Base-by-base conservation (phyloP, 192 early-diverging fungal species). In the Phycomyces nitens region DNA sequence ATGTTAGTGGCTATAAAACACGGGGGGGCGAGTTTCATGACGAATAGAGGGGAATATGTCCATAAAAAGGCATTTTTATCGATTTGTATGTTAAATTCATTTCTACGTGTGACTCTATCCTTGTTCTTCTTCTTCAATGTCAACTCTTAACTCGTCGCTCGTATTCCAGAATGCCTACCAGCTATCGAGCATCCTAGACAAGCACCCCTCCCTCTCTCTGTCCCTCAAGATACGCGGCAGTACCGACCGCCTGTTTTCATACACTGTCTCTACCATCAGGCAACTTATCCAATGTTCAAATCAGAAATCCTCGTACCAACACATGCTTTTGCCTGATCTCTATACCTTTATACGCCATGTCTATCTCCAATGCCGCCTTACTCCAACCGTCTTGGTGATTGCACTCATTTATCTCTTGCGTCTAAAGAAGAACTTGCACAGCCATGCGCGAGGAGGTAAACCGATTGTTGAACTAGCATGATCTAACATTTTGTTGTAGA, bases 351-450 rank as follows among this genome's bases (percentile, higher is more conserved):
- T 65, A 15, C 39, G 34, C 5, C 43, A 44, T 16, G 24, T 65
- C 20, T 65, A 57, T 50, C 55, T 34, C 34, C 27, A 65, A 20
- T 65, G 64, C 38, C 62, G 58, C 5, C 62, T 73, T 6, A 58
- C 72, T 55, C 72, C 72, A 20, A 60, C 61, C 8, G 72, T 73
- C 1, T 26, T 68, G 5, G 61, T 88, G 2, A 82, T 88, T n/a
- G 82, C 84, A 0, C 67, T 88, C 49, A 82, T 90, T 40, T 90
- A 90, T 63, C 79, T 90, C 18, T 77, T 84, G 43, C 76, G 87
- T 21, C 72, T 90, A 42, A 83, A 87, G 63, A 81, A 68, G 34
- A 72, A 74, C 16, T 60, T 90, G 53, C 83, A 84, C 0, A 58
- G 58, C 39, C 68, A 78, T 44, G 86, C 87, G 27, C 81, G 81